Evolutionary conservation across 768 basidiomycete species (phyloP).

Genomic region (Agrocybe praecox): DNA sequence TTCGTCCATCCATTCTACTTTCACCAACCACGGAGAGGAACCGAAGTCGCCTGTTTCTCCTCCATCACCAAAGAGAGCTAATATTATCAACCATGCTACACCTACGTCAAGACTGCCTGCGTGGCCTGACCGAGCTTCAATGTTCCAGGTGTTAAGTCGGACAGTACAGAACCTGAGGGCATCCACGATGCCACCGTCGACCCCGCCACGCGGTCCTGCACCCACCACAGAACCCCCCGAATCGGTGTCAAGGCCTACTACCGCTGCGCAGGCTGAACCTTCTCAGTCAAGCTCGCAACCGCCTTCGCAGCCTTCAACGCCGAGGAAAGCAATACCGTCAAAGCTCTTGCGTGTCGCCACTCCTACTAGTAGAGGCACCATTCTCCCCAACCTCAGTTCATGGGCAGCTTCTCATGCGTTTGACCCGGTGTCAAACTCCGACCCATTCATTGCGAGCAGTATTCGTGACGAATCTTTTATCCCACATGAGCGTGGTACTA

Average conservation of each 20-base stretch:
- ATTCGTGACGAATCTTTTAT: conserved; percentile 36
- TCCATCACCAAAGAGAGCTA: conserved; percentile 15
- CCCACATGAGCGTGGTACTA: conserved; percentile 11
- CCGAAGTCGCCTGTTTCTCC: conserved; percentile 12
- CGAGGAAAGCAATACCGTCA: conserved; percentile 5
- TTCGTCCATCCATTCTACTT: conserved; percentile 90
- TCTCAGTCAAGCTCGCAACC: background rate
- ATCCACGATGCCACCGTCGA: conserved; percentile 17
- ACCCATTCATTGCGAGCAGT: conserved; percentile 36
- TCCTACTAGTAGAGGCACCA: conserved; percentile 11
- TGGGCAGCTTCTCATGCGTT: conserved; percentile 32
- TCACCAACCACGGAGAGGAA: conserved; percentile 56
- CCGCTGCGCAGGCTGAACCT: background rate
- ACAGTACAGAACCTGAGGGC: conserved; percentile 53
- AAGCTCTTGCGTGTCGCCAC: conserved; percentile 4
- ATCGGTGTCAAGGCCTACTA: background rate
- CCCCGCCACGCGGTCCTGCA: background rate
- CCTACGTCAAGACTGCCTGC: conserved; percentile 20
- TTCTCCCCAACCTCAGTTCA: conserved; percentile 22
- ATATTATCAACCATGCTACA: conserved; percentile 5
- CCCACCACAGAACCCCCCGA: background rate
- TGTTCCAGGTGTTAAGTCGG: conserved; percentile 55
- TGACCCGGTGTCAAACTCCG: conserved; percentile 22
- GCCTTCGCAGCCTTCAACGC: conserved; percentile 2
- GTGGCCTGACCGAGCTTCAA: conserved; percentile 46